These are phyloP conservation scores for Fusarium dimerum DNA, from an alignment of 2,329 filamentous ascomycete species.

Conservation along the genomic window DNA sequence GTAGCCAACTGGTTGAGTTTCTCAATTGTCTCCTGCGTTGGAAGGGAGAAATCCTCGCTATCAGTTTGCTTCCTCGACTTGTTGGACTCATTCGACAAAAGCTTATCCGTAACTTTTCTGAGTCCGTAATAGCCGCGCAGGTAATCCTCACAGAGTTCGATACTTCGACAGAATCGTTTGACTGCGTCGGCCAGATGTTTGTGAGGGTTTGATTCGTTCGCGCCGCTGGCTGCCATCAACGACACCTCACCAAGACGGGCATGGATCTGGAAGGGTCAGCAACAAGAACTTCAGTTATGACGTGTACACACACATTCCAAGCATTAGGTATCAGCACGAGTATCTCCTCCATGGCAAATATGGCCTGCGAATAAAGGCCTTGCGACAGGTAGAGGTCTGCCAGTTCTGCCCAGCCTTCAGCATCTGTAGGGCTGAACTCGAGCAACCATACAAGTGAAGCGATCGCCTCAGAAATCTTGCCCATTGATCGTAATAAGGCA, in stretches of 20 bases:
- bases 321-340: slow-evolving; percentile 84
- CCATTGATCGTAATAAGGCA: slow-evolving; percentile 75
- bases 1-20: slow-evolving; percentile 73
- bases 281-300: slow-evolving; percentile 17
- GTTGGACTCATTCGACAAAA: slow-evolving; percentile 44
- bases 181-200: slow-evolving; percentile 70
- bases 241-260: slow-evolving; percentile 82
- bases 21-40: slow-evolving; percentile 60
- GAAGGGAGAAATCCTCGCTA: slow-evolving; percentile 53
- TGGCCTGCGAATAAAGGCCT: slow-evolving; percentile 77
- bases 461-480: slow-evolving; percentile 71
- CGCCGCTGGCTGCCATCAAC: slow-evolving; percentile 65
- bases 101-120: slow-evolving; percentile 61
- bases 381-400: slow-evolving; percentile 82
- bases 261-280: slow-evolving; percentile 65
- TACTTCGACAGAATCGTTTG: slow-evolving; percentile 83
- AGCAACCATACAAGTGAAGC: slow-evolving; percentile 72
- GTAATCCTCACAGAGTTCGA: slow-evolving; percentile 93
- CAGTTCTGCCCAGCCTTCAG: slow-evolving; percentile 91
- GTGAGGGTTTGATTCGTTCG: slow-evolving; percentile 41
- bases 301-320: slow-evolving; percentile 74
- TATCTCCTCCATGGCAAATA: slow-evolving; percentile 89
- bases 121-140: slow-evolving; percentile 90
- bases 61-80: slow-evolving; percentile 50
- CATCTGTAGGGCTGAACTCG: slow-evolving; percentile 83